These are phyloP conservation scores for Globisporangium parvum DNA, from an alignment of 352 stramenopile genomes.

Conservation along the genomic window DNA sequence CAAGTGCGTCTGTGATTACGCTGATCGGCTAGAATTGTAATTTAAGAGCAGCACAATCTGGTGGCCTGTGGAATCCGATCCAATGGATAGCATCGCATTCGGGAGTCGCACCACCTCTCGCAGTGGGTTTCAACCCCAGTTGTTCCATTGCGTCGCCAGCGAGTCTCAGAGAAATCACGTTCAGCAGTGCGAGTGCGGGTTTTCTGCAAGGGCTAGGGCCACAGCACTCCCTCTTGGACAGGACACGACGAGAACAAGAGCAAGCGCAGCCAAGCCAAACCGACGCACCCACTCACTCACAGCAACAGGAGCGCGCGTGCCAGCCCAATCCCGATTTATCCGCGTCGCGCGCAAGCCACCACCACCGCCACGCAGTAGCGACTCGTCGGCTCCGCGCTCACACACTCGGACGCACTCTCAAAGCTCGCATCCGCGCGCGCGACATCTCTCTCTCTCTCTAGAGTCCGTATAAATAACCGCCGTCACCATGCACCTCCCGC, in stretches of 20 bases:
- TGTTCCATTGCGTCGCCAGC: too few species aligned
- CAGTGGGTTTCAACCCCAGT: too few species aligned
- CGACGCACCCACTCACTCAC: constrained; percentile 1
- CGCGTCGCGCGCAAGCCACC: constrained; percentile 1
- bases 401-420: too few species aligned
- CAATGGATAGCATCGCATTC: too few species aligned
- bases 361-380: neutral
- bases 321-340: constrained; percentile 16
- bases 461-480: neutral
- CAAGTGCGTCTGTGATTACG: too few species aligned
- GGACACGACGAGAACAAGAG: neutral
- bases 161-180: neutral
- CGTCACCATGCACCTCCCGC: constrained; percentile 13
- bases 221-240: too few species aligned
- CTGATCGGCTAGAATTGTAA: too few species aligned
- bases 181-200: neutral
- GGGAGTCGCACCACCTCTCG: too few species aligned
- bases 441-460: neutral
- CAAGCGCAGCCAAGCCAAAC: neutral
- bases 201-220: too few species aligned
- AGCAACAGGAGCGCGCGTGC: neutral
- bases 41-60: too few species aligned
- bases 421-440: too few species aligned
- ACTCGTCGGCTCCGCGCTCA: neutral
- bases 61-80: too few species aligned